Evolutionary conservation across 345 rosid species (phyloP).

Genomic region (Euphorbia pulcherrima): DNA sequence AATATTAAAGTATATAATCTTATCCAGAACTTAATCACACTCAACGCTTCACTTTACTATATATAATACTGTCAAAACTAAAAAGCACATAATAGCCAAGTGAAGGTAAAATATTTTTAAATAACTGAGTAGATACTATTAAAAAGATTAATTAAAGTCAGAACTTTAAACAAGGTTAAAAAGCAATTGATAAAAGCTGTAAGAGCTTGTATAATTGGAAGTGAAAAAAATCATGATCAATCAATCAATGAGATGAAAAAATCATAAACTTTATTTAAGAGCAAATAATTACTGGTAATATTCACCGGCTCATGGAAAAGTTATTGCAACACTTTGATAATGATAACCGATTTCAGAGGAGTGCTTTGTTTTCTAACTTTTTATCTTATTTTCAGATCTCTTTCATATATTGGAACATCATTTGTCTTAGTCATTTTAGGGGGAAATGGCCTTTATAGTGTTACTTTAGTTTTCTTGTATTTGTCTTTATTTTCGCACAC

Average conservation of each 20-base stretch:
- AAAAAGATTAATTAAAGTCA: too few species aligned
- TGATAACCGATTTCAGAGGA: slow-evolving; percentile 17
- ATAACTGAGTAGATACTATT: too few species aligned
- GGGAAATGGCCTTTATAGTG: slow-evolving; percentile 16
- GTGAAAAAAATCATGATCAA: slow-evolving; percentile 44
- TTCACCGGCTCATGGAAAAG: slow-evolving; percentile 17
- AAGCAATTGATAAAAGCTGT: too few species aligned
- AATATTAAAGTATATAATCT: too few species aligned
- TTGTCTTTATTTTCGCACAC: not conserved
- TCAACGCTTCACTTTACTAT: too few species aligned
- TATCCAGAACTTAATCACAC: too few species aligned
- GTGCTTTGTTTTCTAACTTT: slow-evolving; percentile 19
- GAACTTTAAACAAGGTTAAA: too few species aligned
- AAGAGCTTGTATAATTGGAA: slow-evolving; percentile 27
- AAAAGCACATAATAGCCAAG: too few species aligned
- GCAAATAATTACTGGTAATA: too few species aligned
- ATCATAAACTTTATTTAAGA: slow-evolving; percentile 29
- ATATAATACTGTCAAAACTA: too few species aligned
- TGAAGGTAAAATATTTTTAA: too few species aligned
- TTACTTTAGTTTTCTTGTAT: not conserved
- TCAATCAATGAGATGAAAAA: slow-evolving; percentile 43
- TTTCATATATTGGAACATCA: not conserved
- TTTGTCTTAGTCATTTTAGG: slow-evolving; percentile 17
- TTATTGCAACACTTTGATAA: slow-evolving; percentile 9
- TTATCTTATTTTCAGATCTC: slow-evolving; percentile 13